Conservation (phyloP, 306 rosid genomes). For the Neltuma alba region DNA sequence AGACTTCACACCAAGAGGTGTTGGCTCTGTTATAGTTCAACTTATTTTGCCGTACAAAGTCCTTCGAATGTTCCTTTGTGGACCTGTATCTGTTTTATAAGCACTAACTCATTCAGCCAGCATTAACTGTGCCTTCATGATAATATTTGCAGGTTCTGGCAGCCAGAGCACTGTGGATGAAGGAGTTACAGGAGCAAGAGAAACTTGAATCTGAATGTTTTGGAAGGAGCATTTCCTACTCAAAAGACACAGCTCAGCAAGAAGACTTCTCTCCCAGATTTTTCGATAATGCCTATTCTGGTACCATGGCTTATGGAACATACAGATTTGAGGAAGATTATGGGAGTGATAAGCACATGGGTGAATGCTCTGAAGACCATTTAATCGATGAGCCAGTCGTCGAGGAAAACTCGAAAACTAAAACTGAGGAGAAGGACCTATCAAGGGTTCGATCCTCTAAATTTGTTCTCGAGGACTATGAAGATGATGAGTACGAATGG, state of each 20-base stretch:
- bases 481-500: conserved; percentile 77
- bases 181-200: conserved; percentile 78
- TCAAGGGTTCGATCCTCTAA: conserved; percentile 53
- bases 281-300: conserved; percentile 50
- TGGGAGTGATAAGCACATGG: conserved; percentile 55
- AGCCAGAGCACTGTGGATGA: conserved; percentile 94
- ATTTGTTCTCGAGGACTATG: conserved; percentile 48
- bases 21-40: conserved; percentile 15
- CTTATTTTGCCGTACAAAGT: neutral
- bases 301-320: conserved; percentile 42
- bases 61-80: conserved; percentile 3
- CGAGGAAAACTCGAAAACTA: conserved; percentile 53
- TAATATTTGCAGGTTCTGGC: conserved; percentile 67
- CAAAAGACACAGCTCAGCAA: conserved; percentile 47
- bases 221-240: conserved; percentile 51
- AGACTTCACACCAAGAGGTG: neutral
- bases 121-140: conserved; percentile 27
- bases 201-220: conserved; percentile 55
- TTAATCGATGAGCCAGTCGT: conserved; percentile 63
- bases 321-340: conserved; percentile 44
- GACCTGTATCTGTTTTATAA: neutral
- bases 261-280: conserved; percentile 49
- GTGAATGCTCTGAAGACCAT: conserved; percentile 56
- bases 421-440: conserved; percentile 54
- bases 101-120: conserved; percentile 10